Percentiles rank a stretch among this genome's conserved stretches.
Evolutionary conservation across 2,329 filamentous ascomycete genomes (phyloP).

Genomic region (Clarireedia hainanense): DNA sequence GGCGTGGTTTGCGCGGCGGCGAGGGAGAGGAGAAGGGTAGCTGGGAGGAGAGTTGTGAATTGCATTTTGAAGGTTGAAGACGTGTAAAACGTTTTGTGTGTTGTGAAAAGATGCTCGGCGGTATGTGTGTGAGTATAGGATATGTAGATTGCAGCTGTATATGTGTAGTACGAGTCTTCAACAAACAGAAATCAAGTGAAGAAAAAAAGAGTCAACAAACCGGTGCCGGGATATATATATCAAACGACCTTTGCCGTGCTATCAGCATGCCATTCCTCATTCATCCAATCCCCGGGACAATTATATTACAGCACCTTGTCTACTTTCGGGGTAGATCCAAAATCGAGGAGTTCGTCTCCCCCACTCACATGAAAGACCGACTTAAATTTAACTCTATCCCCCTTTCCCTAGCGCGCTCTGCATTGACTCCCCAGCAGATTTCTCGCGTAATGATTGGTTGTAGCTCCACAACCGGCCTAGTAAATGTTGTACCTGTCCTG

Average conservation of each 20-base stretch:
- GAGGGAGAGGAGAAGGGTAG: slow-evolving; percentile 23
- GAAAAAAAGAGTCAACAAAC: neutral
- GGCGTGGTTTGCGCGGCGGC: slow-evolving; percentile 21
- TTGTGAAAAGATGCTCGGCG: neutral
- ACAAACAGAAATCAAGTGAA: neutral
- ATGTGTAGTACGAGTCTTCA: neutral
- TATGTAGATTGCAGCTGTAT: neutral
- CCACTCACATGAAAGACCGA: neutral
- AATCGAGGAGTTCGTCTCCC: too few relatives aligned
- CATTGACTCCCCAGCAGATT: neutral
- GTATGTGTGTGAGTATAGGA: too few relatives aligned
- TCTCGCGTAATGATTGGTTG: neutral
- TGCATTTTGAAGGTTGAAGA: slow-evolving; percentile 10
- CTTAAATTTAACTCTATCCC: neutral
- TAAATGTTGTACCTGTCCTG: too few relatives aligned
- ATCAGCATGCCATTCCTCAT: neutral
- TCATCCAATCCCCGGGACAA: neutral
- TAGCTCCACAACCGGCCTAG: too few relatives aligned
- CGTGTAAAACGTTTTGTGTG: neutral
- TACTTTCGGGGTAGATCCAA: neutral
- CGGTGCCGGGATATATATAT: neutral
- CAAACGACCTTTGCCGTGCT: neutral
- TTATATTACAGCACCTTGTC: neutral
- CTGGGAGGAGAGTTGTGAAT: slow-evolving; percentile 13
- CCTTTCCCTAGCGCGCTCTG: neutral